phyloP scores from a whole-genome alignment of 2,329 filamentous ascomycete species.

The Colletotrichum melonis region DNA sequence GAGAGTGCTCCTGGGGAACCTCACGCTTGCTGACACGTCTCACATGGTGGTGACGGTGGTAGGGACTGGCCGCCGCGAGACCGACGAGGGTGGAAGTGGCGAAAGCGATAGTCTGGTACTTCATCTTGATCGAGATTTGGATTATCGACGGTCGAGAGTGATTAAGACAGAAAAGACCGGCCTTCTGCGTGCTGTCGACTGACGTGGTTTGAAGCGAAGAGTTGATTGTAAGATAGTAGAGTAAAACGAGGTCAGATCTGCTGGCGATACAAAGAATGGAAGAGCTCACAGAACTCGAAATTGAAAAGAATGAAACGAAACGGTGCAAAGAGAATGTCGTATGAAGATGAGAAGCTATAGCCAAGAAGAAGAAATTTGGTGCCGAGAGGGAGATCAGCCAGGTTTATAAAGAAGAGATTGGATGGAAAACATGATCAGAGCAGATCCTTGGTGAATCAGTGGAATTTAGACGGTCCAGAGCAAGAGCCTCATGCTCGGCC shows the following conservation, averaged over 20 bases:
- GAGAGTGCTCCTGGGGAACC: conserved; percentile 65
- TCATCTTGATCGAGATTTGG: conserved; percentile 32
- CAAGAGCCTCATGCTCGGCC: conserved; percentile 12
- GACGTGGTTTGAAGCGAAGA: conserved; percentile 8
- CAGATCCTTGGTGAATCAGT: conserved; percentile 15
- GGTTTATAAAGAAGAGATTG: conserved; percentile 29
- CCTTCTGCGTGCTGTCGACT: conserved; percentile 23
- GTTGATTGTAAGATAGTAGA: background rate
- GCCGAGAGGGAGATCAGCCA: conserved; percentile 15
- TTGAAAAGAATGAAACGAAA: conserved; percentile 32
- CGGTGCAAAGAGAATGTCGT: conserved; percentile 27
- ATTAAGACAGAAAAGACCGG: conserved; percentile 28
- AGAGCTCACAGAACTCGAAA: conserved; percentile 38
- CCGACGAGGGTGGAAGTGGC: conserved; percentile 31
- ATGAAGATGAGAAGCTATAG: conserved; percentile 23
- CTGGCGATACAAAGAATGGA: conserved; percentile 37
- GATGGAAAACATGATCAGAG: conserved; percentile 15
- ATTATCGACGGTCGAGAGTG: conserved; percentile 12
- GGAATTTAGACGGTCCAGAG: conserved; percentile 20
- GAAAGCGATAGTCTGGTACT: conserved; percentile 33
- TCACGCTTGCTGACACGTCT: conserved; percentile 44
- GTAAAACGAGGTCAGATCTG: background rate
- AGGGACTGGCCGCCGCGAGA: conserved; percentile 12
- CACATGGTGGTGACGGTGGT: conserved; percentile 15
- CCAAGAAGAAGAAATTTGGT: conserved; percentile 12